Evolutionary conservation across 345 rosid genomes (phyloP), one percentile per base, ranked within the genome.

Genomic region (Draba incana): DNA sequence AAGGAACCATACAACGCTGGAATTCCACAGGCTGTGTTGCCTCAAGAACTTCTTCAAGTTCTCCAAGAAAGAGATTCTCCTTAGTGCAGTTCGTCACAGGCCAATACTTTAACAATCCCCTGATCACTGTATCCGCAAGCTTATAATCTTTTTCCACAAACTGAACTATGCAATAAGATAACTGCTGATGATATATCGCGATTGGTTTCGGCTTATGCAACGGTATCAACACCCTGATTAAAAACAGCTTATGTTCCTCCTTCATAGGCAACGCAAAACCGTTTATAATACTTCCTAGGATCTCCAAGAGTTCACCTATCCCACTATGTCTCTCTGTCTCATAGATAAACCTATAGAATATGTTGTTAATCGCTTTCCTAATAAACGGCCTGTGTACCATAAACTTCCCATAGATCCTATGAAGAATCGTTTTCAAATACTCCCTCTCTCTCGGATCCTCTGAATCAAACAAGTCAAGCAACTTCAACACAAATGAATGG

Each of bases 191-290:
- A 51, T 92, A 92, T 59, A 81, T 35, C 25, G 84, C 54, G 12
- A 89, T 69, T 5, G 86, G 80, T 65, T 92, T 89, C 1, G 98
- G 98, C 80, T 92, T 92, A 78, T 92, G 98, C 81, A 92, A 75
- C 7, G 98, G 98, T 73, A 92, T 81, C 81, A 92, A 85, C 10
- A 86, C 96, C 78, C 96, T 82, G 47, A 87, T 86, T 66, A 92
- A 86, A 60, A 92, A 92, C 35, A 92, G 62, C 79, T 92, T 92
- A 71, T 92, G 98, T 64, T 92, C 98, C 74, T 89, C 94, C 62
- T 92, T 92, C 98, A 92, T 92, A 4, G 98, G 98, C 78, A 92
- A 67, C 0, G 98, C 98, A 77, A 92, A 92, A 14, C 98, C 98
- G 77, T 92, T 92, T 15, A 89, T 81, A 53, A 92, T 89, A 79